A percentile compares a stretch with the other conserved stretches of the same genome.
Conservation (phyloP, 257 asterid genomes). For the Thymus mandschuricus region DNA sequence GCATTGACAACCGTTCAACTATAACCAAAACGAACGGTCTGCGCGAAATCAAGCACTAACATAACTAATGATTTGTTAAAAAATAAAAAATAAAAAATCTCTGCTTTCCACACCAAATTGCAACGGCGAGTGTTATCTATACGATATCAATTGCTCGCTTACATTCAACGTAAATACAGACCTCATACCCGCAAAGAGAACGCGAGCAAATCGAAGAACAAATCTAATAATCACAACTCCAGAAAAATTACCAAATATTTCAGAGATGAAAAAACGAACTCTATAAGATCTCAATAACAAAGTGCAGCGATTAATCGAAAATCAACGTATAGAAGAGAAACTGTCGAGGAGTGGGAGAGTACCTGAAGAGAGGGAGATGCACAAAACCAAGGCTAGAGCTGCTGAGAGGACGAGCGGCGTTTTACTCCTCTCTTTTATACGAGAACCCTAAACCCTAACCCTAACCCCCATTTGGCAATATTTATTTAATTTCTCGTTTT, state of each 20-base stretch:
- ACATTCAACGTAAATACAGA: not conserved
- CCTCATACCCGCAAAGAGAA: not conserved
- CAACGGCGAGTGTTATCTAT: not conserved
- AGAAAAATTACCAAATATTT: not conserved
- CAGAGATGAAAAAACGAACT: not conserved
- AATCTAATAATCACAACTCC: not conserved
- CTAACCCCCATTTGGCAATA: not conserved
- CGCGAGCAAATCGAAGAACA: not conserved
- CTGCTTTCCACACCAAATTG: not conserved
- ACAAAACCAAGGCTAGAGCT: conserved; percentile 7
- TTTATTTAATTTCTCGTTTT: not conserved
- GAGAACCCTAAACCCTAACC: conserved; percentile 20
- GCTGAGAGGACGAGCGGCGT: conserved; percentile 10
- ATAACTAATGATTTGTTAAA: not conserved
- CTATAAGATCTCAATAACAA: not conserved
- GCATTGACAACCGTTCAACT: not conserved
- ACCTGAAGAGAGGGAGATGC: conserved; percentile 3
- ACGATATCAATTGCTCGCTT: not conserved
- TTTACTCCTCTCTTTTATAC: conserved; percentile 4
- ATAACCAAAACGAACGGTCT: not conserved
- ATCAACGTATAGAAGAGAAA: not conserved
- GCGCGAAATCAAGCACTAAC: not conserved
- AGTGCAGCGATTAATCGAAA: not conserved
- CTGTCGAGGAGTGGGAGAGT: not conserved
- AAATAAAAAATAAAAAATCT: not conserved